Percentiles rank a stretch among this genome's conserved stretches.
Evolutionary conservation across 345 rosid genomes (phyloP).

Genomic region (Populus tremula): DNA sequence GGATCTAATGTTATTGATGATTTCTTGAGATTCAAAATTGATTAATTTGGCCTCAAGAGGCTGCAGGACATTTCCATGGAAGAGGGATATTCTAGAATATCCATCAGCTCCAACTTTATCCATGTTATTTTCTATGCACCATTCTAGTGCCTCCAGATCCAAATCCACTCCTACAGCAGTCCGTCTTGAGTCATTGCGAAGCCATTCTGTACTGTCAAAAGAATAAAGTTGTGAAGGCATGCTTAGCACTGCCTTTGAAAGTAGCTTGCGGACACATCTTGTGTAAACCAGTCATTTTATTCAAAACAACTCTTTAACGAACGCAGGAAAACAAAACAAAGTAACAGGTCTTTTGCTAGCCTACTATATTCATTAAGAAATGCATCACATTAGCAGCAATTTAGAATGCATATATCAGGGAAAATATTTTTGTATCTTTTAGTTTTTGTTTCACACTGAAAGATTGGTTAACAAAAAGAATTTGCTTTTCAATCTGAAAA

Average conservation of each 20-base stretch:
- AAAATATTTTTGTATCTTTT: too few species aligned
- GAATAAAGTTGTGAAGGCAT: slow-evolving; percentile 1
- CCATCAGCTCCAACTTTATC: slow-evolving; percentile 60
- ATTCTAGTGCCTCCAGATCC: slow-evolving; percentile 73
- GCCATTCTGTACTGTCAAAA: slow-evolving; percentile 73
- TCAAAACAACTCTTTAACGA: not conserved
- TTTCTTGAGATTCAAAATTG: slow-evolving; percentile 45
- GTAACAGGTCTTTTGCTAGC: not conserved
- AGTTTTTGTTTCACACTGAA: too few species aligned
- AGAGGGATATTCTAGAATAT: slow-evolving; percentile 72
- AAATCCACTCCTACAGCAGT: slow-evolving; percentile 90
- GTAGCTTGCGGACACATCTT: not conserved
- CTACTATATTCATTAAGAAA: not conserved
- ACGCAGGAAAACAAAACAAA: not conserved
- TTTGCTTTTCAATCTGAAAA: too few species aligned
- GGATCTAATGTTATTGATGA: slow-evolving; percentile 38
- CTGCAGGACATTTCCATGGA: slow-evolving; percentile 77
- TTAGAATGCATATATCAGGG: too few species aligned
- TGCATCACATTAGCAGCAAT: too few species aligned
- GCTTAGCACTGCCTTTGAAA: not conserved
- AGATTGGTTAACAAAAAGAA: too few species aligned
- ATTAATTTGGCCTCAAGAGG: slow-evolving; percentile 67
- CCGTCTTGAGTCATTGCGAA: slow-evolving; percentile 67
- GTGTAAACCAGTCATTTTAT: not conserved
- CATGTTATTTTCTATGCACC: slow-evolving; percentile 80